These are phyloP conservation scores for Gracilaria caudata DNA, from an alignment of 23 red algal genomes.

Conservation along the genomic window DNA sequence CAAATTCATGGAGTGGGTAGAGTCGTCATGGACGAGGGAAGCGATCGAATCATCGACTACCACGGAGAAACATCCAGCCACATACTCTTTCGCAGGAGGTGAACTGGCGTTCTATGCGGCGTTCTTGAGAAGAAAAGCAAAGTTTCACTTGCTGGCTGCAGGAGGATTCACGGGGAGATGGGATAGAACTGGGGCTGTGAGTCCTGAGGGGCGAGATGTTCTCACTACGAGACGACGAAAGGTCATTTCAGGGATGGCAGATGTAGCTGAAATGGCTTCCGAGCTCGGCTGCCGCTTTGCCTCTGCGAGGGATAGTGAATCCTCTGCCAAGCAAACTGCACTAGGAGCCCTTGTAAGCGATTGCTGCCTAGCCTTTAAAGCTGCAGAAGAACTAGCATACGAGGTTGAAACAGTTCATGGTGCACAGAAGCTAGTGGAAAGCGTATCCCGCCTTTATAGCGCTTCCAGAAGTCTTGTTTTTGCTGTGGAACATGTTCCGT, in stretches of 20 bases:
- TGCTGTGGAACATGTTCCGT: constrained; percentile 65
- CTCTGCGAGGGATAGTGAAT: constrained; percentile 49
- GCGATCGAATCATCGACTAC: constrained; percentile 17
- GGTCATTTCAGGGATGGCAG: constrained; percentile 79
- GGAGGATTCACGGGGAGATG: constrained; percentile 69
- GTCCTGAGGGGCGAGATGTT: constrained; percentile 53
- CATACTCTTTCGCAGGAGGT: constrained; percentile 53
- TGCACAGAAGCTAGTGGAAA: constrained; percentile 44
- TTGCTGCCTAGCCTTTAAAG: constrained; percentile 41
- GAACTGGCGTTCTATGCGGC: constrained; percentile 77
- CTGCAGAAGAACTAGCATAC: constrained; percentile 46
- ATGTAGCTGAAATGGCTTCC: constrained; percentile 62
- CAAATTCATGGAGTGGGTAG: constrained; percentile 76
- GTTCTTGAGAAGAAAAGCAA: constrained; percentile 72
- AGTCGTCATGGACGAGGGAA: constrained; percentile 73
- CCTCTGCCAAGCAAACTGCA: constrained; percentile 51
- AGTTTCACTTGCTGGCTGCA: constrained; percentile 72
- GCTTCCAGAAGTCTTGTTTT: constrained; percentile 49
- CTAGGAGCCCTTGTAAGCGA: constrained; percentile 62
- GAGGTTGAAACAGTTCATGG: constrained; percentile 47
- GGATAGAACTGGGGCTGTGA: constrained; percentile 53
- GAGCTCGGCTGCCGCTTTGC: constrained; percentile 55
- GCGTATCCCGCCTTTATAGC: constrained; percentile 33
- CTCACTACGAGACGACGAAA: constrained; percentile 62
- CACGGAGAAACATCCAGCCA: constrained; percentile 19